phyloP scores from a whole-genome alignment of 169 alveolate species.

The Cryptosporidium andersoni region DNA sequence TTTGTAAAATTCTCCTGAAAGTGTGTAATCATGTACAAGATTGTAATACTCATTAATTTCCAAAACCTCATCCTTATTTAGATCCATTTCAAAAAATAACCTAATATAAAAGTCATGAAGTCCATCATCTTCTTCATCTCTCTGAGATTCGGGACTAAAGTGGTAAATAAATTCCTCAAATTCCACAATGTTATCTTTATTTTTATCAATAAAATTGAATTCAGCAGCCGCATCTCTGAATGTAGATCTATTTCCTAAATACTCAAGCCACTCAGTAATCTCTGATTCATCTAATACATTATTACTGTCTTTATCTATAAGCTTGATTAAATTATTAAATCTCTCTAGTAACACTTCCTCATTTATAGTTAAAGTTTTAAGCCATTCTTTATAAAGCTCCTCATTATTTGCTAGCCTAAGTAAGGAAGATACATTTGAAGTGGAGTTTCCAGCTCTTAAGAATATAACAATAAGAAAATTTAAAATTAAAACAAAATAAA shows the following conservation, averaged over 20 bases:
- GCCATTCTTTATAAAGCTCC: slow-evolving; percentile 54
- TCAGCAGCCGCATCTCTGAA: slow-evolving; percentile 34
- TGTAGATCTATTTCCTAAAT: slow-evolving; percentile 35
- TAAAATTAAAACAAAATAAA: no score
- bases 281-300: slow-evolving; percentile 21
- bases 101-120: slow-evolving; percentile 22
- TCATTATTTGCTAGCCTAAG: slow-evolving; percentile 25
- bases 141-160: neutral
- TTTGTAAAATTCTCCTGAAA: slow-evolving; percentile 26
- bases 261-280: slow-evolving; percentile 24
- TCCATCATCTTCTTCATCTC: neutral
- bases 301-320: slow-evolving; percentile 27
- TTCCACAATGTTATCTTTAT: slow-evolving; percentile 19
- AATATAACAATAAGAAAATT: no score
- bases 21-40: slow-evolving; percentile 21
- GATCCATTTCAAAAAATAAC: slow-evolving; percentile 19
- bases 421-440: neutral
- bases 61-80: slow-evolving; percentile 30
- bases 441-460: no score
- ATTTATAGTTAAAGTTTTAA: slow-evolving; percentile 22
- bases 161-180: slow-evolving; percentile 24
- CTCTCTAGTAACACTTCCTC: slow-evolving; percentile 33
- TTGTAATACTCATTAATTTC: slow-evolving; percentile 15
- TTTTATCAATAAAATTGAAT: slow-evolving; percentile 28
- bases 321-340: neutral